Conservation (phyloP, 192 early-diverging fungal species). For the Backusella circina region DNA sequence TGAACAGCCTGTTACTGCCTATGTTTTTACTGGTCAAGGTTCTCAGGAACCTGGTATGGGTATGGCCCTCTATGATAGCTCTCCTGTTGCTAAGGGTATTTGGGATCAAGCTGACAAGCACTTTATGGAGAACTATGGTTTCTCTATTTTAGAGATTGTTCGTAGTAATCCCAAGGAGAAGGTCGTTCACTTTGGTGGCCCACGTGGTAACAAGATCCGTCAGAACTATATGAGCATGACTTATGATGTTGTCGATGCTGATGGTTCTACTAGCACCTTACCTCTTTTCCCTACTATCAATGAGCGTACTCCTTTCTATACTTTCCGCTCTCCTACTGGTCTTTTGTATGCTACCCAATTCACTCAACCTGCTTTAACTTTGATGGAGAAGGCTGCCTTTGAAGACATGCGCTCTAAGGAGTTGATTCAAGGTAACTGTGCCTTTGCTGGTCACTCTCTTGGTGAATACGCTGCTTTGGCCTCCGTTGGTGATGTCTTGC, state of each 20-base stretch:
- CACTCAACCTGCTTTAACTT: slow-evolving; percentile 87
- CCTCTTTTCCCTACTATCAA: slow-evolving; percentile 88
- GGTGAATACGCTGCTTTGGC: slow-evolving; percentile 94
- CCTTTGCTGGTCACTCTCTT: slow-evolving; percentile 91
- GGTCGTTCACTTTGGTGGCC: slow-evolving; percentile 88
- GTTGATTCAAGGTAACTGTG: slow-evolving; percentile 78
- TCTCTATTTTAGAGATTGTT: slow-evolving; percentile 91
- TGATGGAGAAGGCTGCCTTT: slow-evolving; percentile 90
- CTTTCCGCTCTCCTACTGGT: slow-evolving; percentile 81
- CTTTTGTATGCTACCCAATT: slow-evolving; percentile 94
- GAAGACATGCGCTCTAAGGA: slow-evolving; percentile 87
- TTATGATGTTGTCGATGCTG: slow-evolving; percentile 81
- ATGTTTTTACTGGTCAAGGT: slow-evolving; percentile 96
- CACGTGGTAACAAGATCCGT: slow-evolving; percentile 78
- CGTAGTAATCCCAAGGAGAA: slow-evolving; percentile 76
- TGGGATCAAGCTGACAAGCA: slow-evolving; percentile 92
- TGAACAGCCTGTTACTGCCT: slow-evolving; percentile 86
- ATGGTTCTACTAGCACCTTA: slow-evolving; percentile 70
- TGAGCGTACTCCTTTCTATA: slow-evolving; percentile 66
- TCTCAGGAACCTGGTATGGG: slow-evolving; percentile 96
- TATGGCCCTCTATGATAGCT: slow-evolving; percentile 86
- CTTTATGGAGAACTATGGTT: slow-evolving; percentile 80
- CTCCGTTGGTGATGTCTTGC: slow-evolving; percentile 82
- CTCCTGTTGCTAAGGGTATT: slow-evolving; percentile 76
- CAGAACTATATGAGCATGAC: slow-evolving; percentile 84